Percentiles rank a stretch among this genome's conserved stretches.
These are phyloP conservation scores for Aegilops sharonensis DNA, from an alignment of 176 grass and related monocot genomes.

Conservation along the genomic window DNA sequence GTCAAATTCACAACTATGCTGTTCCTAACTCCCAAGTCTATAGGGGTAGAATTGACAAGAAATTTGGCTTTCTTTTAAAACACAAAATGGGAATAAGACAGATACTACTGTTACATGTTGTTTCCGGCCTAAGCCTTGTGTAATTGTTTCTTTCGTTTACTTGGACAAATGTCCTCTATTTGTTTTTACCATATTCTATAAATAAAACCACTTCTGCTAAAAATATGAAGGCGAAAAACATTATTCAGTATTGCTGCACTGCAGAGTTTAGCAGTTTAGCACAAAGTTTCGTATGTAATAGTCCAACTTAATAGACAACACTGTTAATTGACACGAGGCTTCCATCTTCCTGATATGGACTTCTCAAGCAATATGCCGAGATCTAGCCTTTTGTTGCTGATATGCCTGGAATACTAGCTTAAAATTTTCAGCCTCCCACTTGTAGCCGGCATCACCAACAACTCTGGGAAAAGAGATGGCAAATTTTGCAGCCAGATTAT, in stretches of 20 bases:
- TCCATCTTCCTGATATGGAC: constrained; percentile 4
- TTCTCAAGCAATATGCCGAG: neutral
- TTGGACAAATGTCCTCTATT: neutral
- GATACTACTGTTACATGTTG: neutral
- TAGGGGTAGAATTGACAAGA: neutral
- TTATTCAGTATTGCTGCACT: neutral
- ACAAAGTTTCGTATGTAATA: neutral
- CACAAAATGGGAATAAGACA: neutral
- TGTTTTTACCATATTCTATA: neutral
- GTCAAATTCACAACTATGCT: neutral
- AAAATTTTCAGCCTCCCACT: constrained; percentile 9
- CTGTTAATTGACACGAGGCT: neutral
- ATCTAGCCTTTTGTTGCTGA: constrained; percentile 5
- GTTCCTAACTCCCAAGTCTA: neutral
- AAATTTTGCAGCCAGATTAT: constrained; percentile 78
- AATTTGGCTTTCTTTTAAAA: neutral
- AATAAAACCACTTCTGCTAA: neutral
- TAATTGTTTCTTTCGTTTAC: neutral
- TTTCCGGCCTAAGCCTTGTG: neutral
- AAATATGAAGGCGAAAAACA: neutral
- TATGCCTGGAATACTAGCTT: constrained; percentile 1
- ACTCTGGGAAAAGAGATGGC: constrained; percentile 98
- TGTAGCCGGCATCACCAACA: constrained; percentile 95
- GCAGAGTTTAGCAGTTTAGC: neutral
- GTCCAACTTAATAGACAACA: neutral